Percentiles rank a stretch among this genome's conserved stretches.
These are phyloP conservation scores for Umbelopsis sp. DNA, from an alignment of 192 early-diverging fungal genomes.

Conservation along the genomic window DNA sequence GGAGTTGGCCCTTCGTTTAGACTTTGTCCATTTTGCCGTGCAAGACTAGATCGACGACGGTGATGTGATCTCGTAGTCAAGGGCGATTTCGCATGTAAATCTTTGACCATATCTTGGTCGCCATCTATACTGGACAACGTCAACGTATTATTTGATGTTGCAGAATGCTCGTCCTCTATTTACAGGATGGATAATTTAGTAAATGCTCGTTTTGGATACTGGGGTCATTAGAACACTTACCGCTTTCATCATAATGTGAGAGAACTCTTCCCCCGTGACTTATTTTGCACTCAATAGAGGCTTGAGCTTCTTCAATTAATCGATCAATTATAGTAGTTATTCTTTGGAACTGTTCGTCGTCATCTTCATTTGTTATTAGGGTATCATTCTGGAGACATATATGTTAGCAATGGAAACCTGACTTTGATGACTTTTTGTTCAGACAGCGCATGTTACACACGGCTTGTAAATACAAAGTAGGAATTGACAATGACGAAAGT, in stretches of 20 bases:
- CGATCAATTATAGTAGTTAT: slow-evolving; percentile 30
- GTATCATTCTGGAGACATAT: neutral
- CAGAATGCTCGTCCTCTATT: neutral
- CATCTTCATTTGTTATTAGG: slow-evolving; percentile 29
- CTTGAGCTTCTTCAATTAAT: slow-evolving; percentile 36
- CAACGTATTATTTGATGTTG: neutral
- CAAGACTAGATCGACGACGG: neutral
- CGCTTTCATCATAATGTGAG: slow-evolving; percentile 23
- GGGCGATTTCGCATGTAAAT: neutral
- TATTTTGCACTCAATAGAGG: slow-evolving; percentile 34
- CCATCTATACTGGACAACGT: neutral
- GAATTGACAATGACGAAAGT: neutral
- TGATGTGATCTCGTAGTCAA: neutral
- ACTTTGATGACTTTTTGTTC: neutral
- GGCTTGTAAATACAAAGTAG: neutral
- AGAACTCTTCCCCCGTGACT: slow-evolving; percentile 33
- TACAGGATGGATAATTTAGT: neutral
- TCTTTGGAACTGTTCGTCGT: slow-evolving; percentile 34
- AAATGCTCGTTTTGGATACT: neutral
- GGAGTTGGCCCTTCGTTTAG: neutral
- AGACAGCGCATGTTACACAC: neutral
- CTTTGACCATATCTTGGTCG: neutral
- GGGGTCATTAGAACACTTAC: neutral
- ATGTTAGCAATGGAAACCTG: neutral
- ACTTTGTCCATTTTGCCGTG: neutral